These are phyloP conservation scores for Agaricus blazei DNA, from an alignment of 768 basidiomycete genomes.

Conservation along the genomic window DNA sequence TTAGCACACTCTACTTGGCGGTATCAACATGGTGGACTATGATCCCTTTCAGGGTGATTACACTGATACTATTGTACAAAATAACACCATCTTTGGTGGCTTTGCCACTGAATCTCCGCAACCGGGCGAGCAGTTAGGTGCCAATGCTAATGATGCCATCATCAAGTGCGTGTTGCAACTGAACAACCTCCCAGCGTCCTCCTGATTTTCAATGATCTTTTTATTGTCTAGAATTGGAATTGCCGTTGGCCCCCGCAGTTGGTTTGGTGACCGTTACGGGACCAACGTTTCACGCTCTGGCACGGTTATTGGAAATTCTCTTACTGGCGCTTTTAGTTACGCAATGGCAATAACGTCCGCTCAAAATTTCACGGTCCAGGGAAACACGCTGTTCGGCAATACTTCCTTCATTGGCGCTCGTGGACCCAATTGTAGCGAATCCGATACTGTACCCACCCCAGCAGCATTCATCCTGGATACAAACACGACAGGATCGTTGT, in stretches of 20 bases:
- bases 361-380: slow-evolving; percentile 58
- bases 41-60: slow-evolving; percentile 65
- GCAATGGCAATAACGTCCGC: slow-evolving; percentile 65
- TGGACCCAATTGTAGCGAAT: slow-evolving; percentile 58
- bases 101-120: slow-evolving; percentile 47
- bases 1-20: slow-evolving; percentile 66
- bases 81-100: slow-evolving; percentile 67
- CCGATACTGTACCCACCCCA: slow-evolving; percentile 45
- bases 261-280: slow-evolving; percentile 60
- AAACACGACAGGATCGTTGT: slow-evolving; percentile 33
- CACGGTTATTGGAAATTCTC: slow-evolving; percentile 48
- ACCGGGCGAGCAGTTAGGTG: slow-evolving; percentile 41
- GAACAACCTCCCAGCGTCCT: background rate
- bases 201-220: background rate
- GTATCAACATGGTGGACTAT: slow-evolving; percentile 77
- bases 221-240: slow-evolving; percentile 58
- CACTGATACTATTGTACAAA: slow-evolving; percentile 54
- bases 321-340: slow-evolving; percentile 70
- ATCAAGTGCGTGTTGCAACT: slow-evolving; percentile 54
- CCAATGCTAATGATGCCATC: slow-evolving; percentile 53
- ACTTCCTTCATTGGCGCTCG: slow-evolving; percentile 69
- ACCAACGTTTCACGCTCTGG: slow-evolving; percentile 49
- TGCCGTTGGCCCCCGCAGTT: slow-evolving; percentile 70
- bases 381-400: slow-evolving; percentile 60
- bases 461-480: slow-evolving; percentile 55